Evolutionary conservation across 2,329 filamentous ascomycete species (phyloP).

Genomic region (Botryotinia convoluta): DNA sequence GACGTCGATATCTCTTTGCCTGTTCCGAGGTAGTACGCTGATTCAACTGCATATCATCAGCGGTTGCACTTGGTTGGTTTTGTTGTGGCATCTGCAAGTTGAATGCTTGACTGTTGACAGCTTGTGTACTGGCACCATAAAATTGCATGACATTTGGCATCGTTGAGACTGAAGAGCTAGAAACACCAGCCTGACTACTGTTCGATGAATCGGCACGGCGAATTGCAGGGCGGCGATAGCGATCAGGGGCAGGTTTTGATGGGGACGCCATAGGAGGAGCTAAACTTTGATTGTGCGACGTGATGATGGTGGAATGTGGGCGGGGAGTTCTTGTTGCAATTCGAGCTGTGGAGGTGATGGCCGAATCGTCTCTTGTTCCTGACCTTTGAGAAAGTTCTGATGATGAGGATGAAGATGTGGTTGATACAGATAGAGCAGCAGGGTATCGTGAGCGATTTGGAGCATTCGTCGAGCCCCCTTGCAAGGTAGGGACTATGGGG

Average conservation of each 20-base stretch:
- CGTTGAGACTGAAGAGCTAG: slow-evolving; percentile 46
- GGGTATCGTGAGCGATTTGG: slow-evolving; percentile 44
- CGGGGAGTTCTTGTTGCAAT: slow-evolving; percentile 30
- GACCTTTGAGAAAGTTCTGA: slow-evolving; percentile 41
- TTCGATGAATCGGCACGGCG: slow-evolving; percentile 45
- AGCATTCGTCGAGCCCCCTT: slow-evolving; percentile 35
- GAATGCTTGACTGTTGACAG: slow-evolving; percentile 29
- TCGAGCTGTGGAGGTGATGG: slow-evolving; percentile 42
- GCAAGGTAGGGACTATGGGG: slow-evolving; percentile 45
- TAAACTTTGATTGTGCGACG: slow-evolving; percentile 50
- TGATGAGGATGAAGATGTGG: slow-evolving; percentile 38
- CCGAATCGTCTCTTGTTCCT: slow-evolving; percentile 54
- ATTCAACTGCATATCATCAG: slow-evolving; percentile 49
- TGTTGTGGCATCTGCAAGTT: slow-evolving; percentile 35
- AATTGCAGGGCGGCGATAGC: slow-evolving; percentile 69
- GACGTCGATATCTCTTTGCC: slow-evolving; percentile 73
- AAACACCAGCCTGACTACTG: slow-evolving; percentile 28
- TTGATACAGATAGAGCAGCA: slow-evolving; percentile 53
- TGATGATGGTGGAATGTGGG: slow-evolving; percentile 42
- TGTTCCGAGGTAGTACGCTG: slow-evolving; percentile 60
- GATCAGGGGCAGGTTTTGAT: slow-evolving; percentile 71
- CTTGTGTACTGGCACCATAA: slow-evolving; percentile 46
- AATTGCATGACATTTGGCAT: slow-evolving; percentile 56
- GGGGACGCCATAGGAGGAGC: slow-evolving; percentile 47
- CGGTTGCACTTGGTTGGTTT: slow-evolving; percentile 24